Evolutionary conservation across 78 protist genomes (phyloP), one percentile per base, ranked within the genome.

Genomic region (Pigoraptor vietnamica): DNA sequence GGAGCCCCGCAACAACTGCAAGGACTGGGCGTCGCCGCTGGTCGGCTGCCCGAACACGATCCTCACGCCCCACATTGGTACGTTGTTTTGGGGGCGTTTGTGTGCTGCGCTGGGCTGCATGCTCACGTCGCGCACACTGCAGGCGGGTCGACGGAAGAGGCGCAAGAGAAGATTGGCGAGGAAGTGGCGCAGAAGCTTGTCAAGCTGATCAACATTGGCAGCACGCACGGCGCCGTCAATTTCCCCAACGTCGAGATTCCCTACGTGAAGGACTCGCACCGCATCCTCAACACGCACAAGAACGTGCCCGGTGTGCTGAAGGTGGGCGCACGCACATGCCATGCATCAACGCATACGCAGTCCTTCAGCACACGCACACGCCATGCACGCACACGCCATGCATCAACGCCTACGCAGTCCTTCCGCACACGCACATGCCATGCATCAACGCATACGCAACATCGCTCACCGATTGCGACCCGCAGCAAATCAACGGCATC

Each of bases 11-110:
- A 95, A 95, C n/a, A 95, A 95, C 92, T 88, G 92, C 93, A 40
- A 87, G 39, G 95, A 94, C 40, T 94, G 94, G 94, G 88, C 25
- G 67, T 82, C 88, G 2, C 92, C 81, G 33, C 94, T 97, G 23
- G 94, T 83, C 48, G 94, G 94, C 79, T 91, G 94, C 90, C 96
- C 95, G 48, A 98, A 97, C 88, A 96, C 97, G 2, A 93, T 96
- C 48, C 93, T 98, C 79, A 98, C 98, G 9, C 99, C 99, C 48
- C 99, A 98, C 92, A 97, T 98, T 81, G 99, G 98, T 86, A 88
- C 0, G 79, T 9, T 40, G 29, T 36, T 19, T 87, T 19, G 23
- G 6, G 81, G 81, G 2, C n/a, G 9, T 2, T 90, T 6, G 1
- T 1, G 9, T 37, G 40, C 34, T 14, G 40, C 19, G 9, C 32